Base-by-base conservation (phyloP, 192 early-diverging fungal genomes). In the Kappamyces sp. region DNA sequence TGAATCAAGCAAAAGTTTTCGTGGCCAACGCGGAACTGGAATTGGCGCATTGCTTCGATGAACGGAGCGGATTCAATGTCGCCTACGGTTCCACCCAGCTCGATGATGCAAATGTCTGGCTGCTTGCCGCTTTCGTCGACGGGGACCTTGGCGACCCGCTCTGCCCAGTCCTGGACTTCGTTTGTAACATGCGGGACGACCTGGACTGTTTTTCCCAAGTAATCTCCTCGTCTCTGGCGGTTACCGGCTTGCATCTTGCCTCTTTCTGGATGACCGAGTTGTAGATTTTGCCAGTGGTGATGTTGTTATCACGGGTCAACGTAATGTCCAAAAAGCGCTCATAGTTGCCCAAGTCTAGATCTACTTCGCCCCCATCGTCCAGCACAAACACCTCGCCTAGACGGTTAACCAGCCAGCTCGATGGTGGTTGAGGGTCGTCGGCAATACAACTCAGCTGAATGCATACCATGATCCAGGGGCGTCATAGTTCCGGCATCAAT, bases 51-150 rank as follows among this genome's bases (percentile, higher is more conserved):
- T 33, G 96, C 96, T 76, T 99, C 96, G 60, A 97, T 87, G 64
- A 97, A 99, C n/a, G 94, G 96, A 47, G 94, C 93, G 15, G 91
- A 94, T 73, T 99, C 96, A 64, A 99, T 97, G 66, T 99, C 96
- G 65, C 96, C 96, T 10, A 99, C 93, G 46, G 94, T 97, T 51
- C 96, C 96, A 66, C 96, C 94, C 39, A 98, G 77, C 74, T 99
- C 96, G 58, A 99, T 86, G 51, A 99, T 97, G 77, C 96, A 99
- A 37, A 97, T 89, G 73, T 97, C 94, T 43, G 96, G 96, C 57
- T 77, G 80, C 64, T 84, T 70, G 12, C 84, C 89, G 66, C 72
- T 66, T 32, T 89, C 83, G 47, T 92, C 90, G 5, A 96, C 92
- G 35, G 94, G 86, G 47, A 94, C 78, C 44, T 74, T 71, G 32